phyloP scores from a whole-genome alignment of 139 green algal genomes.

The Coelastrella sp. region DNA sequence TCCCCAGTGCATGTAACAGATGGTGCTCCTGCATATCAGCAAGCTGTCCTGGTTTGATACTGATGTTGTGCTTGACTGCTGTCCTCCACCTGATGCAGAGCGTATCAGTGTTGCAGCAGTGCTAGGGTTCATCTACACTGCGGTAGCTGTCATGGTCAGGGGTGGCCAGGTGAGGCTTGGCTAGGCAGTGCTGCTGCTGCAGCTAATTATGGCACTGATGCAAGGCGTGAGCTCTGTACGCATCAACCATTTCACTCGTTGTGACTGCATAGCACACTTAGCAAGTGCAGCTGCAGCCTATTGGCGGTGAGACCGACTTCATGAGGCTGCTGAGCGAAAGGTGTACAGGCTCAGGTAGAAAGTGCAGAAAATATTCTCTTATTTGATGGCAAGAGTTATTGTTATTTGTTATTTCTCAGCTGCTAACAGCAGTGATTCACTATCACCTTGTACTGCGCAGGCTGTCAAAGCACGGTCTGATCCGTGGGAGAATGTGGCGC shows the following conservation, averaged over 20 bases:
- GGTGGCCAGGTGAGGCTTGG: not conserved
- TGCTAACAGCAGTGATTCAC: too few relatives aligned
- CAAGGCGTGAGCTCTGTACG: not conserved
- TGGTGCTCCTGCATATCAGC: not conserved
- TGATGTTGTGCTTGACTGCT: not conserved
- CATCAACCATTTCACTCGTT: too few relatives aligned
- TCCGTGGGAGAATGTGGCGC: constrained; percentile 39
- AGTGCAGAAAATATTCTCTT: too few relatives aligned
- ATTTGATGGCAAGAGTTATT: too few relatives aligned
- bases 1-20: not conserved
- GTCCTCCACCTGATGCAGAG: constrained; percentile 21
- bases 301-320: too few relatives aligned
- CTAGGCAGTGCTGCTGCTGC: not conserved
- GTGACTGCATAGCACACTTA: too few relatives aligned
- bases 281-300: too few relatives aligned
- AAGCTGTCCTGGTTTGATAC: not conserved
- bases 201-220: not conserved
- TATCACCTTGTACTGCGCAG: constrained; percentile 4
- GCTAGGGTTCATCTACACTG: constrained; percentile 68
- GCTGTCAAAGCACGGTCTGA: constrained; percentile 28
- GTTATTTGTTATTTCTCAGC: too few relatives aligned
- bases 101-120: constrained; percentile 65
- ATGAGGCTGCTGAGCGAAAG: too few relatives aligned
- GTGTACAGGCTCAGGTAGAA: too few relatives aligned
- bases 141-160: constrained; percentile 47